Percentiles rank a stretch among this genome's conserved stretches.
Evolutionary conservation across 2,329 filamentous ascomycete species (phyloP).

Genomic region (Fusarium floridanum): DNA sequence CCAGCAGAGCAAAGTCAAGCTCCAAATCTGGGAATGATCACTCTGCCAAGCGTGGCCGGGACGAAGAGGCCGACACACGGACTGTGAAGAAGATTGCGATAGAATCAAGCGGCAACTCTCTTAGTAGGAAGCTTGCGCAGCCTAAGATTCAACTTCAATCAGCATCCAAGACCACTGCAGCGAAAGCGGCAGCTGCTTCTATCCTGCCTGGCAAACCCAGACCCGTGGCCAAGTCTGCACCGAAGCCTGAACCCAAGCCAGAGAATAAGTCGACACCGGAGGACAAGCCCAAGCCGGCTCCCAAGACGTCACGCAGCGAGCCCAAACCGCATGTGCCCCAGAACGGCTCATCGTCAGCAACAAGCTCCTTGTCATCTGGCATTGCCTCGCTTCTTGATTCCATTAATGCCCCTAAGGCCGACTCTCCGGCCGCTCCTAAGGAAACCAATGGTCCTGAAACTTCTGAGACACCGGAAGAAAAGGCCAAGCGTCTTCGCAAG

Average conservation of each 20-base stretch:
- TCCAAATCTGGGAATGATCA: slow-evolving; percentile 48
- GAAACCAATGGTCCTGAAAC: slow-evolving; percentile 63
- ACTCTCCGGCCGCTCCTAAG: slow-evolving; percentile 62
- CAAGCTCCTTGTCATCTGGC: slow-evolving; percentile 57
- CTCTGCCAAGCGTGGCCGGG: slow-evolving; percentile 53
- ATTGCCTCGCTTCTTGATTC: slow-evolving; percentile 68
- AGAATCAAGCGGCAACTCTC: slow-evolving; percentile 53
- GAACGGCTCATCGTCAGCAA: slow-evolving; percentile 48
- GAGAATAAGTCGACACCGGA: slow-evolving; percentile 48
- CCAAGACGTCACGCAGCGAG: slow-evolving; percentile 47
- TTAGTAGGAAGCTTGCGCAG: slow-evolving; percentile 57
- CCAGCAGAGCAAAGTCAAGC: slow-evolving; percentile 53
- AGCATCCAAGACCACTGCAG: slow-evolving; percentile 46
- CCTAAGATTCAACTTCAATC: slow-evolving; percentile 51
- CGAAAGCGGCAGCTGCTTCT: slow-evolving; percentile 51
- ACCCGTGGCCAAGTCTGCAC: slow-evolving; percentile 55
- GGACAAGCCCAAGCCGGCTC: slow-evolving; percentile 50
- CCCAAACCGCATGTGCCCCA: slow-evolving; percentile 45
- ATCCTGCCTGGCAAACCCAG: slow-evolving; percentile 64
- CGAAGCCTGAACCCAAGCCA: slow-evolving; percentile 52
- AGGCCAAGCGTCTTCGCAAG: slow-evolving; percentile 76
- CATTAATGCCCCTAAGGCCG: slow-evolving; percentile 59
- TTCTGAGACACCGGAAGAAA: slow-evolving; percentile 77
- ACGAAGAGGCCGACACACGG: slow-evolving; percentile 57
- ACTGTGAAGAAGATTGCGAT: slow-evolving; percentile 59